Conservation (phyloP, 352 stramenopile species). For the Saprolegnia diclina region DNA sequence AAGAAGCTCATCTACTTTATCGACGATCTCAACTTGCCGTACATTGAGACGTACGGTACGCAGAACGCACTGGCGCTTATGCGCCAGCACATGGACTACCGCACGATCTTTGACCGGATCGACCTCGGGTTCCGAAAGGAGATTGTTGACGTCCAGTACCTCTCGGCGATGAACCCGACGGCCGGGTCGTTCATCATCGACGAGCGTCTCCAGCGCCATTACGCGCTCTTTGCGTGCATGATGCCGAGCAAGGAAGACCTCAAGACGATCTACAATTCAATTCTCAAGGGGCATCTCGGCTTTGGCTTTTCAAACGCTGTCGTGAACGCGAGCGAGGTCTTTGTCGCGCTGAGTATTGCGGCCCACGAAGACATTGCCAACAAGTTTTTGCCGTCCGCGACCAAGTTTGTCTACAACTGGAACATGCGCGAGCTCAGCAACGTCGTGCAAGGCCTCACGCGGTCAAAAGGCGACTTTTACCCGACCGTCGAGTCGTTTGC, state of each 20-base stretch:
- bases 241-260: constrained; percentile 94
- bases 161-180: constrained; percentile 96
- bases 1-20: constrained; percentile 97
- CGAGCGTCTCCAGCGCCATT: constrained; percentile 93
- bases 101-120: constrained; percentile 92
- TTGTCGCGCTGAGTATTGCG: constrained; percentile 88
- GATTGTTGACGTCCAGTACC: constrained; percentile 94
- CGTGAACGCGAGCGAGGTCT: constrained; percentile 63
- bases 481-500: constrained; percentile 76
- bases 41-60: constrained; percentile 96
- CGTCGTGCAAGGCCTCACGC: constrained; percentile 93
- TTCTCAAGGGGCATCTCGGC: constrained; percentile 92
- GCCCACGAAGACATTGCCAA: constrained; percentile 90
- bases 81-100: constrained; percentile 95
- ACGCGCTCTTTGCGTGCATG: constrained; percentile 92
- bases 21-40: constrained; percentile 95
- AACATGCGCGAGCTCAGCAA: constrained; percentile 97
- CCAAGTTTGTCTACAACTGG: constrained; percentile 99
- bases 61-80: constrained; percentile 94
- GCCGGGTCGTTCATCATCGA: constrained; percentile 96
- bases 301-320: constrained; percentile 64
- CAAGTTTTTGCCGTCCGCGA: constrained; percentile 92
- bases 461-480: constrained; percentile 91
- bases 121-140: constrained; percentile 96
- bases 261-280: constrained; percentile 94